Evolutionary conservation across 2,329 filamentous ascomycete species (phyloP).

Genomic region (Lizonia empirigonia): DNA sequence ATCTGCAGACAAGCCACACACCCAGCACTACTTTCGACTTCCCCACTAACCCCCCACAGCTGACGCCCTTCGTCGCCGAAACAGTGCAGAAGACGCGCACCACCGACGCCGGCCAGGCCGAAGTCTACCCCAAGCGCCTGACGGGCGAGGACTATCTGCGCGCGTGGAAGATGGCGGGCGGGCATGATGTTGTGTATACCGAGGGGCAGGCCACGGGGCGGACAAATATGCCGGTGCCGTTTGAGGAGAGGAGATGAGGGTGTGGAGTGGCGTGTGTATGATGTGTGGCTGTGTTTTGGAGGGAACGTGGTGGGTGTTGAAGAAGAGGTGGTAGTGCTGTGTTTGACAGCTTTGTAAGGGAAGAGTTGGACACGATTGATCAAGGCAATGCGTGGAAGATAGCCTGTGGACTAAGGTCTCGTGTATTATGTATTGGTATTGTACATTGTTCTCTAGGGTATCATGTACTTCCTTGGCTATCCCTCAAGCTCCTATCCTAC

Average conservation of each 20-base stretch:
- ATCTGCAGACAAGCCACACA: too few relatives aligned
- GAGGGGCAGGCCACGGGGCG: not conserved
- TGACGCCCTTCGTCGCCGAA: slow-evolving; percentile 77
- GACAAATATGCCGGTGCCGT: slow-evolving; percentile 33
- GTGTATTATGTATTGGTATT: slow-evolving; percentile 19
- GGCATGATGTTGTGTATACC: slow-evolving; percentile 32
- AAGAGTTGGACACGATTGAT: too few relatives aligned
- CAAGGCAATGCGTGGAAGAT: too few relatives aligned
- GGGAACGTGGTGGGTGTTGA: not conserved
- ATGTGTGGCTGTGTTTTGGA: too few relatives aligned
- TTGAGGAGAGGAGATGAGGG: slow-evolving; percentile 28
- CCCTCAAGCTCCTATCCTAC: slow-evolving; percentile 5
- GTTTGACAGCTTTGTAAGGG: too few relatives aligned
- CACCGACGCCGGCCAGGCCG: slow-evolving; percentile 11
- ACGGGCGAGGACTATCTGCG: slow-evolving; percentile 43
- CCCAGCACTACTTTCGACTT: too few relatives aligned
- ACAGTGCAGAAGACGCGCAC: slow-evolving; percentile 56
- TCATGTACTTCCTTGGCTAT: slow-evolving; percentile 31
- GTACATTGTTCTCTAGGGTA: slow-evolving; percentile 33
- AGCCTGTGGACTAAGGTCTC: slow-evolving; percentile 5
- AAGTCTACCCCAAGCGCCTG: slow-evolving; percentile 34
- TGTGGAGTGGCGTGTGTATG: too few relatives aligned
- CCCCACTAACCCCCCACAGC: too few relatives aligned
- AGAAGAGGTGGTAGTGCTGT: not conserved
- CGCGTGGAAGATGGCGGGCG: slow-evolving; percentile 42